Evolutionary conservation across 306 rosid species (phyloP), one percentile per base, ranked within the genome.

Genomic region (Vigna hirtella): DNA sequence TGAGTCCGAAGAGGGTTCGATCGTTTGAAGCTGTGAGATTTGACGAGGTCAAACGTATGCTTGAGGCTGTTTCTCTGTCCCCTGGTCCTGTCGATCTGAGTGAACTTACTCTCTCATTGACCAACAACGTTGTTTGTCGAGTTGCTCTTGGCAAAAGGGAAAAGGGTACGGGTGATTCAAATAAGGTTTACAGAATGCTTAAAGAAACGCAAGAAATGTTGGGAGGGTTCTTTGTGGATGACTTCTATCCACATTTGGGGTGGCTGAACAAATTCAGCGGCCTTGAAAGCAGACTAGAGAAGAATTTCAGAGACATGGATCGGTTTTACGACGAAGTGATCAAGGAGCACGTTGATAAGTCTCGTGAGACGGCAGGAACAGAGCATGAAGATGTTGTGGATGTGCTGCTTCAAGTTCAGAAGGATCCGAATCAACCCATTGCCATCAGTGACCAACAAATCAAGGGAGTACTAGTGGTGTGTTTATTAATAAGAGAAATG

Each of bases 301-400:
- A 76, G 74, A 81, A 68, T 47, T 83, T 79, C 26, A 56, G 22
- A 62, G 70, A 72, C 12, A 63, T 83, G 83, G 89, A 83, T 24
- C 48, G 22, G 11, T 78, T 88, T 20, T 85, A 81, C 58, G 80
- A 88, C 7, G 42, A 61, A 30, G 85, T 85, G 14, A 85, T 89
- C 26, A 77, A 87, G 66, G 89, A 85, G 38, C 90, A 83, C 55
- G 5, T 4, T 10, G 51, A 70, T 55, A 32, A 78, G 1, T 52
- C 55, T 11, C 40, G 50, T 4, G 20, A 43, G 16, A 79, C 64
- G 65, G 16, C 47, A 22, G 55, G 4, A 58, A 32, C 63, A 7
- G 82, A 74, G 42, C 79, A 72, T 58, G 84, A 85, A 67, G 87
- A 85, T 61, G 61, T 88, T 20, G 86, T 88, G 26, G 87, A 83